These are phyloP conservation scores for Candida tropicalis DNA, from an alignment of 1,139 yeast genomes.

Conservation along the genomic window DNA sequence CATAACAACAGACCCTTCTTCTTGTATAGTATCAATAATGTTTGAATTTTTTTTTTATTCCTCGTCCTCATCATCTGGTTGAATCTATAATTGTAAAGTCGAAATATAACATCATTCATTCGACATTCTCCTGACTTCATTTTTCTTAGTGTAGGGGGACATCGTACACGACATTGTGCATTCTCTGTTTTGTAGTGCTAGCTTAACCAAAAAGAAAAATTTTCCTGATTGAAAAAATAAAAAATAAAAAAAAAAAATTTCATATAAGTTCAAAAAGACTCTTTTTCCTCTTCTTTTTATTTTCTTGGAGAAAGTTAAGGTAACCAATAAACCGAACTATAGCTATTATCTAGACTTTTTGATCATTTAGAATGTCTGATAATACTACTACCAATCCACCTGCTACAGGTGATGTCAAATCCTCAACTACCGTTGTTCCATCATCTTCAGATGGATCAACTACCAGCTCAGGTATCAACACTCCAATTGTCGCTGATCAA, in stretches of 20 bases:
- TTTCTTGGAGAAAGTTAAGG: slow-evolving; percentile 1
- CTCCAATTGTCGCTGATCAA: slow-evolving; percentile 5
- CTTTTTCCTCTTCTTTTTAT: background rate
- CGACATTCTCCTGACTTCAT: background rate
- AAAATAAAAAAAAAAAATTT: slow-evolving; percentile 3
- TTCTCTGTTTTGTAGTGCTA: background rate
- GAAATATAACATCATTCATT: background rate
- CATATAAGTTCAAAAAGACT: slow-evolving; percentile 1
- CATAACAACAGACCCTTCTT: too few relatives aligned
- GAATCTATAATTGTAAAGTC: too few relatives aligned
- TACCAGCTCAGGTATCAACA: slow-evolving; percentile 3
- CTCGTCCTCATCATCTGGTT: too few relatives aligned
- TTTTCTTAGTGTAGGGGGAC: background rate
- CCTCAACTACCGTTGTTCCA: slow-evolving; percentile 1
- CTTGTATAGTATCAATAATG: too few relatives aligned
- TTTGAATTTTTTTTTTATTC: too few relatives aligned
- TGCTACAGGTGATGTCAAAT: slow-evolving; percentile 6
- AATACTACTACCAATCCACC: slow-evolving; percentile 7
- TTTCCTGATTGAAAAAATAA: slow-evolving; percentile 6
- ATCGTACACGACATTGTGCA: slow-evolving; percentile 1
- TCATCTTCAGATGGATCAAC: slow-evolving; percentile 7
- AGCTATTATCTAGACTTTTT: slow-evolving; percentile 7
- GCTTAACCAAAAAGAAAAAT: slow-evolving; percentile 2
- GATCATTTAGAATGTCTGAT: slow-evolving; percentile 8
- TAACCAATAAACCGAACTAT: slow-evolving; percentile 1